Base-by-base conservation (phyloP, 1,139 yeast genomes). In the Hemisphaericaspora lyxosophila region DNA sequence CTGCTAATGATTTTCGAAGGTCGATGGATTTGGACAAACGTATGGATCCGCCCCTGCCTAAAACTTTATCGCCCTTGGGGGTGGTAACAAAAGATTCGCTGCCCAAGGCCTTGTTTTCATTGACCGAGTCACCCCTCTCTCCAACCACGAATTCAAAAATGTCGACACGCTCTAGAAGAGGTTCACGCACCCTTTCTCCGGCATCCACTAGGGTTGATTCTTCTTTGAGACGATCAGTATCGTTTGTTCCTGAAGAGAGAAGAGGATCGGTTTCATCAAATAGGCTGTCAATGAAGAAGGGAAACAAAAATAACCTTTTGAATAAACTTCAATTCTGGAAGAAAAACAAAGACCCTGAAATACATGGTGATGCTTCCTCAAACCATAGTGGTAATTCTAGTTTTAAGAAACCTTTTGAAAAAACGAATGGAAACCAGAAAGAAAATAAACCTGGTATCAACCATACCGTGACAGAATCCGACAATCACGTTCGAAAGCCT, bases 321-420 rank as follows among this genome's bases (percentile, higher is more conserved):
- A 60, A 57, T 36, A 67, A 59, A 43, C 56, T 71, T 16, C 73
- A 65, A 49, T 71, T 71, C 50, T 71, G 77, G 77, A 71, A 66
- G 39, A 59, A 54, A 33, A 48, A 42, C 33, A 50, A 53, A 35
- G 49, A 41, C 9, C 43, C 40, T 15, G 23, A 28, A 19, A 15
- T 28, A 13, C 34, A 33, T 5, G 45, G 40, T 12, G 45, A 44
- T 36, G 28, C 41, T 2, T 35, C 32, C 12, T 40, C 45, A 9
- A 38, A 35, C 31, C 36, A 35, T 12, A 45, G 46, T 31, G 28
- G 8, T 4, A 13, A 7, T 9, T 18, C 17, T 14, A 18, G 14
- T 4, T 9, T n/a, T 6, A 28, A n/a, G 11, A 11, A n/a, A n/a
- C 18, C 31, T 4, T 12, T 18, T 12, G 31, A 17, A 5, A 17